Evolutionary conservation across 2,329 filamentous ascomycete genomes (phyloP).

Genomic region (Hypoxylon sp.): DNA sequence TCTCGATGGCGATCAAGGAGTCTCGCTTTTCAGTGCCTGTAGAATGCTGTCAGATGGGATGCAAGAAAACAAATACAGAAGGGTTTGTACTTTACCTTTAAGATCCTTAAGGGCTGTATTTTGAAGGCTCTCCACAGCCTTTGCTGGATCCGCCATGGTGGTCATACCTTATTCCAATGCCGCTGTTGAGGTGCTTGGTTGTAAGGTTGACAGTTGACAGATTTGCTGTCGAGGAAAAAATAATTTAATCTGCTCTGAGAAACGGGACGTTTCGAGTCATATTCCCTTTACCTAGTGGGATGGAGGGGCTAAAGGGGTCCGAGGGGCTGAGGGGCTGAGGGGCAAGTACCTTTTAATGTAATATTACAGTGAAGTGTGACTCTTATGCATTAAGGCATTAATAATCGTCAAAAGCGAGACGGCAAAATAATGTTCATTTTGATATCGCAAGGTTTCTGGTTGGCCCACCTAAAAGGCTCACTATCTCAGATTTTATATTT

Average conservation of each 20-base stretch:
- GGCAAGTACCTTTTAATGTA: conserved; percentile 19
- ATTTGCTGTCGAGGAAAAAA: conserved; percentile 13
- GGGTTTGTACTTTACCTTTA: conserved; percentile 32
- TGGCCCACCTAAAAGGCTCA: too few relatives aligned
- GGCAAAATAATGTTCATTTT: too few relatives aligned
- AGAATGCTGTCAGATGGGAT: conserved; percentile 19
- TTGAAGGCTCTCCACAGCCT: conserved; percentile 41
- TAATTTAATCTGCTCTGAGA: conserved; percentile 6
- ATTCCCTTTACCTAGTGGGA: conserved; percentile 8
- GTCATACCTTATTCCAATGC: conserved; percentile 14
- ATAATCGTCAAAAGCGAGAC: neutral
- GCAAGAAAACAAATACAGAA: neutral
- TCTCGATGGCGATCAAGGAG: conserved; percentile 84
- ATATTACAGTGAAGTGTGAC: neutral
- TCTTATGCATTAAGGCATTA: neutral
- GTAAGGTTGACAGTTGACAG: conserved; percentile 7
- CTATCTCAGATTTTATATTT: too few relatives aligned
- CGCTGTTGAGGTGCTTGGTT: conserved; percentile 7
- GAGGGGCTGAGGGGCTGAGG: conserved; percentile 19
- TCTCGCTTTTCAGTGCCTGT: conserved; percentile 88
- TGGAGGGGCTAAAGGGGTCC: conserved; percentile 26
- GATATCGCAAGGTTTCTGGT: too few relatives aligned
- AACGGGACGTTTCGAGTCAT: conserved; percentile 30
- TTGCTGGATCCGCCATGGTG: conserved; percentile 42
- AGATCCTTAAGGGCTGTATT: conserved; percentile 45